Conservation (phyloP, 257 asterid genomes). For the Rubia yunnanensis region DNA sequence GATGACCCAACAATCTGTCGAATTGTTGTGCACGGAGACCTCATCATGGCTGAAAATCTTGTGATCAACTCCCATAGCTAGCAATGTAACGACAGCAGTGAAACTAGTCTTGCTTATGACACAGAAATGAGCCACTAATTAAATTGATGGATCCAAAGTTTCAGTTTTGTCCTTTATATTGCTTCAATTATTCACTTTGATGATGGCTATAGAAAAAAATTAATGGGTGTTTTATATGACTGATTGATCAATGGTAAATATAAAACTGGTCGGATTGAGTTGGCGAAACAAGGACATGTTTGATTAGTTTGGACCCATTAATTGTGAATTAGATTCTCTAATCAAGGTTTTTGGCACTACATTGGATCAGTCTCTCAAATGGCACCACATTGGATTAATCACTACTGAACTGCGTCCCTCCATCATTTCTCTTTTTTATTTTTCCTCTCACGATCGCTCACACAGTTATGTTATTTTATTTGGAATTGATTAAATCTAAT, state of each 20-base stretch:
- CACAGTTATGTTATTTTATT: too few relatives aligned
- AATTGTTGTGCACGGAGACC: slow-evolving; percentile 48
- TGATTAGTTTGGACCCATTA: neutral
- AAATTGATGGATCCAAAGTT: neutral
- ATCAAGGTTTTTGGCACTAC: neutral
- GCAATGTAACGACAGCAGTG: too few relatives aligned
- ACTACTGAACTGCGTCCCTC: too few relatives aligned
- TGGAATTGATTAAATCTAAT: too few relatives aligned
- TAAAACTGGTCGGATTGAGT: neutral
- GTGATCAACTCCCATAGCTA: slow-evolving; percentile 27
- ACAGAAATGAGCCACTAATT: neutral
- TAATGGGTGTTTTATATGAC: neutral
- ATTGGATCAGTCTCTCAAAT: neutral
- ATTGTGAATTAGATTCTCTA: neutral
- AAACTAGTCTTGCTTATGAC: neutral
- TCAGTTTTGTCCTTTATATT: slow-evolving; percentile 1
- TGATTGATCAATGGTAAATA: neutral
- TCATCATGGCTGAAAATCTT: slow-evolving; percentile 28
- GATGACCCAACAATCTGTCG: slow-evolving; percentile 58
- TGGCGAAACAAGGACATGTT: neutral
- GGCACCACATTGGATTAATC: too few relatives aligned
- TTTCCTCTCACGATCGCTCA: too few relatives aligned
- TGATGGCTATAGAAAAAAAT: neutral
- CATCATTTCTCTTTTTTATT: too few relatives aligned
- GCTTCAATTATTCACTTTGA: neutral